Conservation (phyloP, 768 basidiomycete species). For the Pisolithus sp. region DNA sequence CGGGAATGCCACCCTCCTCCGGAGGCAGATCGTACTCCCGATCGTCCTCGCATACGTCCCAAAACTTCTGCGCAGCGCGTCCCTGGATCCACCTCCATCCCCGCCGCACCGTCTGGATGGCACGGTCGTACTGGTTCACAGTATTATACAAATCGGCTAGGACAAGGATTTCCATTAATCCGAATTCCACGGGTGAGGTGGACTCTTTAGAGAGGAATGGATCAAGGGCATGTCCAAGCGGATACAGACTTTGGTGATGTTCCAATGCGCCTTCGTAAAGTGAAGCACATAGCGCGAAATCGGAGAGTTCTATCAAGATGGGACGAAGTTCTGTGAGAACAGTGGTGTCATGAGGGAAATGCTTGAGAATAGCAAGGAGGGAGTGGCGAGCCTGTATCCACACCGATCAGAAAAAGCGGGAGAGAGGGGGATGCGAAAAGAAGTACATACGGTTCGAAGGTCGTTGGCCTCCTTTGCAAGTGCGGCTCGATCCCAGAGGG, state of each 20-base stretch:
- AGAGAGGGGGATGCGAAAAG: neutral
- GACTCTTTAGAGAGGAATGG: constrained; percentile 8
- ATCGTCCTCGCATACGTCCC: constrained; percentile 83
- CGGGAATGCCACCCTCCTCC: constrained; percentile 44
- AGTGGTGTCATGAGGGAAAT: constrained; percentile 69
- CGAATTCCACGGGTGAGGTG: constrained; percentile 11
- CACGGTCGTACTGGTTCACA: constrained; percentile 59
- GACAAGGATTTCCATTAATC: constrained; percentile 61
- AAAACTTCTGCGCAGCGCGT: constrained; percentile 60
- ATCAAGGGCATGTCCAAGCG: constrained; percentile 37
- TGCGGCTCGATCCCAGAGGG: constrained; percentile 84
- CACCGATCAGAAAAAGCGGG: neutral
- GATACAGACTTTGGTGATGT: constrained; percentile 44
- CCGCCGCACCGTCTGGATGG: constrained; percentile 59
- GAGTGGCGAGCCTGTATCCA: constrained; percentile 21
- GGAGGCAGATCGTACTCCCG: constrained; percentile 64
- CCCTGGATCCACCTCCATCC: constrained; percentile 94
- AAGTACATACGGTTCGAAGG: constrained; percentile 48
- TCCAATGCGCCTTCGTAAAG: constrained; percentile 73
- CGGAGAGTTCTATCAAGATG: constrained; percentile 64
- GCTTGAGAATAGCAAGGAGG: constrained; percentile 50
- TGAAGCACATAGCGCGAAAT: constrained; percentile 54
- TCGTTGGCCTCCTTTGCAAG: constrained; percentile 75
- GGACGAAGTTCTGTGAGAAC: constrained; percentile 75
- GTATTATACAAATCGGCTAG: constrained; percentile 81